Evolutionary conservation across 2,329 filamentous ascomycete genomes (phyloP).

Genomic region (Cladophialophora carrionii): DNA sequence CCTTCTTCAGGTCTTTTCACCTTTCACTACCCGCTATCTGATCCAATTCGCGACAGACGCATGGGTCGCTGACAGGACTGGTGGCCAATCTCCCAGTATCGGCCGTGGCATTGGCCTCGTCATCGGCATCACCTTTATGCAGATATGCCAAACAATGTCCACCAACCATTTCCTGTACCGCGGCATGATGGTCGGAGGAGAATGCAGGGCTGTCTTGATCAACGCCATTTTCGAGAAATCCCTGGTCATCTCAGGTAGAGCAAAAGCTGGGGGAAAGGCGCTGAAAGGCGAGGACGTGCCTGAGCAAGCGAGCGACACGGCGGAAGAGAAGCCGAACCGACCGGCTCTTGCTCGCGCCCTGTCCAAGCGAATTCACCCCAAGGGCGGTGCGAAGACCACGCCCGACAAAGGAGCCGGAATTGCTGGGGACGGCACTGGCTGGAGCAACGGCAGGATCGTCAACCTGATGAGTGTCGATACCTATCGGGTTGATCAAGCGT

Average conservation of each 20-base stretch:
- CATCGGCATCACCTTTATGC: conserved; percentile 82
- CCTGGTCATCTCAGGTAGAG: conserved; percentile 83
- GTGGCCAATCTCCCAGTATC: conserved; percentile 65
- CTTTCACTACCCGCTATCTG: conserved; percentile 81
- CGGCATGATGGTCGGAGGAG: conserved; percentile 88
- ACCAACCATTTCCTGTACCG: conserved; percentile 92
- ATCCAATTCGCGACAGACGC: conserved; percentile 83
- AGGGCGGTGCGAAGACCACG: conserved; percentile 44
- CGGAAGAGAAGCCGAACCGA: conserved; percentile 46
- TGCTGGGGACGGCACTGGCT: conserved; percentile 74
- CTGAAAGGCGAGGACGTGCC: conserved; percentile 54
- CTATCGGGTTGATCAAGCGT: conserved; percentile 86
- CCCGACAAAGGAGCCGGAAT: conserved; percentile 54
- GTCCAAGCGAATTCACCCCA: conserved; percentile 48
- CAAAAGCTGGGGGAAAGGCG: conserved; percentile 75
- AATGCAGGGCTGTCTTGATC: conserved; percentile 79
- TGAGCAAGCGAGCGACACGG: conserved; percentile 52
- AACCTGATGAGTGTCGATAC: conserved; percentile 96
- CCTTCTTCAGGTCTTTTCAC: conserved; percentile 75
- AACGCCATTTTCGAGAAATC: conserved; percentile 89
- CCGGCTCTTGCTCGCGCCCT: conserved; percentile 37
- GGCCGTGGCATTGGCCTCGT: conserved; percentile 79
- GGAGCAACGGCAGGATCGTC: conserved; percentile 89
- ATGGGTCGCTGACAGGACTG: conserved; percentile 64
- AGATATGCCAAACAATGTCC: conserved; percentile 76